Conservation (phyloP, 805 yeast species). For the Cyberlindnera meyerae region DNA sequence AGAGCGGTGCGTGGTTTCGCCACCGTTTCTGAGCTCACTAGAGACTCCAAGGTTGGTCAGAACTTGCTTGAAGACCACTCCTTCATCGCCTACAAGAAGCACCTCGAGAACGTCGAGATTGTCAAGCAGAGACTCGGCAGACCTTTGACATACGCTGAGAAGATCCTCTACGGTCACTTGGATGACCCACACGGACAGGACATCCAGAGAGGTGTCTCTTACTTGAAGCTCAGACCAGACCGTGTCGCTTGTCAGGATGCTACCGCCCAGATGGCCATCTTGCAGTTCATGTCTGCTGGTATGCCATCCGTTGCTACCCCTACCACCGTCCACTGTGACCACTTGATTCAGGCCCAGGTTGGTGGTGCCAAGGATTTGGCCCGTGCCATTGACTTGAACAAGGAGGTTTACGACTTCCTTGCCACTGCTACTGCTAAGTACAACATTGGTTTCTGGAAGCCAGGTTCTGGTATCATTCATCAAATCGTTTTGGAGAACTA, state of each 20-base stretch:
- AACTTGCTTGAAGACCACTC: constrained; percentile 79
- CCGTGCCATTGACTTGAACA: constrained; percentile 77
- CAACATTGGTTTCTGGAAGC: constrained; percentile 98
- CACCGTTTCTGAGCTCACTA: constrained; percentile 37
- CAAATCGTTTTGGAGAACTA: constrained; percentile 97
- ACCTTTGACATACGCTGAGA: constrained; percentile 94
- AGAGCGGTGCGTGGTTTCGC: constrained; percentile 35
- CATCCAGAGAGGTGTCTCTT: constrained; percentile 80
- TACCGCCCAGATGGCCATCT: constrained; percentile 95
- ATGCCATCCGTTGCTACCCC: constrained; percentile 86
- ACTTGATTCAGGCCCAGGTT: constrained; percentile 92
- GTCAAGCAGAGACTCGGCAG: constrained; percentile 77
- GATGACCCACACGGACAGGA: constrained; percentile 88
- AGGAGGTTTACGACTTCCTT: constrained; percentile 93
- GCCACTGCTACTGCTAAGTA: constrained; percentile 90
- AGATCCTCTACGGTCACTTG: constrained; percentile 89
- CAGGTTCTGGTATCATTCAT: constrained; percentile 98
- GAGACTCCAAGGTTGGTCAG: constrained; percentile 74
- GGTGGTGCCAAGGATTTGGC: constrained; percentile 84
- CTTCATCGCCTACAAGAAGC: constrained; percentile 87
- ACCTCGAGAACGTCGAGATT: constrained; percentile 80
- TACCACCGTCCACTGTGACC: constrained; percentile 96
- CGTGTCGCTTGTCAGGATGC: constrained; percentile 99
- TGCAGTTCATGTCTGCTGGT: constrained; percentile 97
- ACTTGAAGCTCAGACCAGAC: constrained; percentile 91